Conservation (phyloP, 2,329 filamentous ascomycete genomes). For the Hypoxylon sp. region DNA sequence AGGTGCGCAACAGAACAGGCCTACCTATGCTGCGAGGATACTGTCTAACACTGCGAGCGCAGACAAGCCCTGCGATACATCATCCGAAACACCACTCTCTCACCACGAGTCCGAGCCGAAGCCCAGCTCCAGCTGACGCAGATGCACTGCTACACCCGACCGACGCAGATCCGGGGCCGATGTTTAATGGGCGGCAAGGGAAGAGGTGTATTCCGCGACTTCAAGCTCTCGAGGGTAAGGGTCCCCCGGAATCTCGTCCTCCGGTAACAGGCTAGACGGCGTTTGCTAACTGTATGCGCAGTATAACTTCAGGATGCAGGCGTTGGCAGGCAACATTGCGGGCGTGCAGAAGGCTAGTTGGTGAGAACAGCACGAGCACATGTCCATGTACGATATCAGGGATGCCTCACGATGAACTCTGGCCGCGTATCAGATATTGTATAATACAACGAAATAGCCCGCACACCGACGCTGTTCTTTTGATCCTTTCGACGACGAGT, state of each 20-base stretch:
- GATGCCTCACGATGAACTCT: conserved; percentile 1
- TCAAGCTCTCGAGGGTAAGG: conserved; percentile 89
- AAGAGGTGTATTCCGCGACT: conserved; percentile 89
- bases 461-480: not conserved
- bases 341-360: conserved; percentile 97
- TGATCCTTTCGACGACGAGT: not conserved
- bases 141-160: conserved; percentile 95
- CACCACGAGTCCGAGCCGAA: conserved; percentile 82
- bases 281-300: conserved; percentile 52
- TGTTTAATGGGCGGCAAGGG: conserved; percentile 93
- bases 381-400: conserved; percentile 32
- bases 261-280: not conserved
- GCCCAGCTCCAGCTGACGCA: conserved; percentile 91
- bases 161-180: conserved; percentile 92
- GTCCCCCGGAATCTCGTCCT: not conserved
- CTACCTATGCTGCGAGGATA: not conserved
- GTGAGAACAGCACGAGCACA: conserved; percentile 56
- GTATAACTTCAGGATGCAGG: conserved; percentile 94
- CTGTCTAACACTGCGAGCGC: conserved; percentile 6
- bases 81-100: conserved; percentile 89
- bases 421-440: conserved; percentile 21
- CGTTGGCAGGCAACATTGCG: conserved; percentile 82
- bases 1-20: conserved; percentile 64
- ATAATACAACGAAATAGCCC: conserved; percentile 13
- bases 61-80: conserved; percentile 95